Percentiles rank a stretch among this genome's conserved stretches.
These are phyloP conservation scores for Esteya vermicola DNA, from an alignment of 2,329 filamentous ascomycete genomes.

Conservation along the genomic window DNA sequence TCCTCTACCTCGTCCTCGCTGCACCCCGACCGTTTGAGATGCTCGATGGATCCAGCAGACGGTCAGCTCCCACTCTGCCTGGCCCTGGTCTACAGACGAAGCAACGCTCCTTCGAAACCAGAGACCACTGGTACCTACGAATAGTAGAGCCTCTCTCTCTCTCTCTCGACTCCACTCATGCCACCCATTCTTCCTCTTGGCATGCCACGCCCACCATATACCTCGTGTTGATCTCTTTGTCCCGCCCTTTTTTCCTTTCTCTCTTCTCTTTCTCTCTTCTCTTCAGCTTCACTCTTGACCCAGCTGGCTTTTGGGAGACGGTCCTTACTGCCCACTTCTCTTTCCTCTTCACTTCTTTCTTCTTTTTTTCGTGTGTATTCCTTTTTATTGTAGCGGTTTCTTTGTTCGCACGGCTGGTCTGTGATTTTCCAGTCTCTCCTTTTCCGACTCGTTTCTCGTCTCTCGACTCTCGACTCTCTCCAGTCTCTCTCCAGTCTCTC, in stretches of 20 bases:
- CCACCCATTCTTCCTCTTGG: constrained; percentile 3
- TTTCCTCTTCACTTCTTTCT: neutral
- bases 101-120: no score
- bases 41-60: no score
- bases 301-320: constrained; percentile 1
- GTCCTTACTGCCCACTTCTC: neutral
- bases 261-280: neutral
- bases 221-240: neutral
- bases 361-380: neutral
- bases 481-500: neutral
- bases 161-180: no score
- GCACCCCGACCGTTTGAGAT: no score
- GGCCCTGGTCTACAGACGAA: no score
- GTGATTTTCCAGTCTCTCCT: constrained; percentile 2
- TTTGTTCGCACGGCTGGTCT: constrained; percentile 7
- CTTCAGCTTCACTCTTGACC: neutral
- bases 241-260: neutral
- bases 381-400: neutral
- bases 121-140: no score
- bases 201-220: neutral
- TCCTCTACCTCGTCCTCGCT: no score
- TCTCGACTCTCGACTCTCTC: neutral
- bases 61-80: no score
- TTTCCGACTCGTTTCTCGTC: neutral
- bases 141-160: no score